Base-by-base conservation (phyloP, 805 yeast species). In the Teunomyces barrocoloradensis region DNA sequence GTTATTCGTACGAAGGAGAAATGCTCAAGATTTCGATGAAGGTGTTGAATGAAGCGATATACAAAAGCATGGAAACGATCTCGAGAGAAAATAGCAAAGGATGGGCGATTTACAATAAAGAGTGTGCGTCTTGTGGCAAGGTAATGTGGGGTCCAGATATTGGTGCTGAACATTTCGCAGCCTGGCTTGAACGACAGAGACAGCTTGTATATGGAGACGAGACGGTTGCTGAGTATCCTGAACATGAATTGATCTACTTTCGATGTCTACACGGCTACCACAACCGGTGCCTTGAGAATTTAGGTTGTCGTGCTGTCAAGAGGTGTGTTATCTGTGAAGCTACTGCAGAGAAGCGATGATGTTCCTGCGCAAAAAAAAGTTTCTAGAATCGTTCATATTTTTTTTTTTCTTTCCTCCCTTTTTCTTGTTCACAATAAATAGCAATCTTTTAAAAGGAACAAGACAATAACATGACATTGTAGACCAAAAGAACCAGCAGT, bases 121-220 rank as follows among this genome's bases (percentile, higher is more conserved):
- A 75, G 42, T 91, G 97, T 63, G 85, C 85, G 30, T 79, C 85
- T 0, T 91, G 97, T 64, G 91, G 89, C 1, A 82, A 81, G 51
- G 69, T 69, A 17, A 67, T 90, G 29, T 84, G 90, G 82, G 96
- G 97, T 0, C 62, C 79, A 1, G 80, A 81, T 1, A 60, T 86
- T 2, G 68, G 74, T 20, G 43, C 38, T 2, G 71, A 66, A 6
- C 71, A 77, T 34, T 78, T 78, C 45, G 72, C 74, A 37, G 69
- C 77, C 3, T 86, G 91, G 91, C 85, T 81, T 56, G 70, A 72
- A 23, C 56, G 66, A 7, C 63, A 68, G 46, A 51, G 49, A 2
- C 38, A 46, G 17, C 34, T 28, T 9, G 34, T 48, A 3, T 38
- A 42, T 25, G 42, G 23, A 15, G 29, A 12, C n/a, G 43, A 37